Evolutionary conservation across 2,329 filamentous ascomycete genomes (phyloP).

Genomic region (Trichophyton equinum): DNA sequence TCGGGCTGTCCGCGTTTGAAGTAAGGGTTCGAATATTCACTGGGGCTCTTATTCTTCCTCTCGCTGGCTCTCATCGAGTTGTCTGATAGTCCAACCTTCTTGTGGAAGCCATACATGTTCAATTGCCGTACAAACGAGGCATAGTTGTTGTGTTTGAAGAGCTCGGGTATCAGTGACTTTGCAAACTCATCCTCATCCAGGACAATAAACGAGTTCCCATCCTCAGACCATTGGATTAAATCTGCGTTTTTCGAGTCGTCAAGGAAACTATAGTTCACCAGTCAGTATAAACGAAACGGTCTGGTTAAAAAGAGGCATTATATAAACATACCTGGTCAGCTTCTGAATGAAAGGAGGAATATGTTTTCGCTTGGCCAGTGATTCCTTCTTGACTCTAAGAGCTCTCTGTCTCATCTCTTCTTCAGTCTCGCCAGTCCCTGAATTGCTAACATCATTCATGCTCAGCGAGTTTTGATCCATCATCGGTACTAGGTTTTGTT

Average conservation of each 20-base stretch:
- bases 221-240: conserved; percentile 91
- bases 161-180: conserved; percentile 57
- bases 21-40: conserved; percentile 95
- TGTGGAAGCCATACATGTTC: conserved; percentile 53
- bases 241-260: conserved; percentile 89
- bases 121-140: conserved; percentile 64
- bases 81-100: conserved; percentile 76
- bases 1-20: conserved; percentile 90
- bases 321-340: conserved; percentile 65
- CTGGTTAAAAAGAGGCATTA: neutral
- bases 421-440: conserved; percentile 47
- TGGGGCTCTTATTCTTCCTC: conserved; percentile 92
- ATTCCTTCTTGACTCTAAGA: conserved; percentile 70
- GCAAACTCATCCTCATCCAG: conserved; percentile 87
- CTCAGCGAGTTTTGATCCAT: conserved; percentile 19
- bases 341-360: conserved; percentile 98
- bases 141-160: conserved; percentile 72
- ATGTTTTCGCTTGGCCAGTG: conserved; percentile 80
- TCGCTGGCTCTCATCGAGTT: conserved; percentile 97
- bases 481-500: conserved; percentile 21
- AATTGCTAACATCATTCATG: conserved; percentile 30
- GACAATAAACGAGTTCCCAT: conserved; percentile 92
- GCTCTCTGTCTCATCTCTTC: conserved; percentile 70
- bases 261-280: conserved; percentile 55
- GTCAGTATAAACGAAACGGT: neutral